Evolutionary conservation across 306 rosid genomes (phyloP), one percentile per base, ranked within the genome.

Genomic region (Rosa persica): DNA sequence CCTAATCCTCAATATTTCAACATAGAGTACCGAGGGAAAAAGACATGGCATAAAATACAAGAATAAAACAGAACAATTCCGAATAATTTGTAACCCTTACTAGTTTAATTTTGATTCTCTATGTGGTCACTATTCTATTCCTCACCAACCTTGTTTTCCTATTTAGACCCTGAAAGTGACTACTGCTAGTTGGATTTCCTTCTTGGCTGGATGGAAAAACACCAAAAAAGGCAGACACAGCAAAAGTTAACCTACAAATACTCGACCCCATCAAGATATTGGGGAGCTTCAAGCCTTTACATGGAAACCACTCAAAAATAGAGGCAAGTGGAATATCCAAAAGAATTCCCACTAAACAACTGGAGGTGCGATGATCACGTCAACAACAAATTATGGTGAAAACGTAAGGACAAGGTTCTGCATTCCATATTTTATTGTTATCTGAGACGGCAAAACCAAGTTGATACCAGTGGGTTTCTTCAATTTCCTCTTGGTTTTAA

Each of bases 301-400:
- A 75, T 0, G 60, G 38, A 15, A 61, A 30, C 70, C 78, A 75
- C 70, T 19, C 43, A 25, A 16, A 11, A 5, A n/a, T 6, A 9
- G 11, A 9, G 6, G 76, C 25, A 46, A 40, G 64, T 46, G 51
- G 76, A 72, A 72, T 62, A 61, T 72, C 72, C 57, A 23, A 62
- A 23, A 30, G 65, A 17, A 43, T 23, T n/a, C n/a, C 34, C 55
- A 79, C 60, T 48, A 13, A 9, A 39, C 72, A 30, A 49, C 78
- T 62, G 3, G 62, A 72, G 16, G 49, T 36, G 54, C 27, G 16
- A 9, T 23, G 42, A 1, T 22, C 43, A 36, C 52, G 67, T 30
- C 27, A 10, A 52, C 30, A 27, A 3, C 25, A 19, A 46, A 74
- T 72, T 11, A 25, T 8, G 25, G 15, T 39, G 44, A 65, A 36